Percentiles rank a stretch among this genome's conserved stretches.
phyloP scores from a whole-genome alignment of 2,329 filamentous ascomycete species.

The Hymenoscyphus infarciens region DNA sequence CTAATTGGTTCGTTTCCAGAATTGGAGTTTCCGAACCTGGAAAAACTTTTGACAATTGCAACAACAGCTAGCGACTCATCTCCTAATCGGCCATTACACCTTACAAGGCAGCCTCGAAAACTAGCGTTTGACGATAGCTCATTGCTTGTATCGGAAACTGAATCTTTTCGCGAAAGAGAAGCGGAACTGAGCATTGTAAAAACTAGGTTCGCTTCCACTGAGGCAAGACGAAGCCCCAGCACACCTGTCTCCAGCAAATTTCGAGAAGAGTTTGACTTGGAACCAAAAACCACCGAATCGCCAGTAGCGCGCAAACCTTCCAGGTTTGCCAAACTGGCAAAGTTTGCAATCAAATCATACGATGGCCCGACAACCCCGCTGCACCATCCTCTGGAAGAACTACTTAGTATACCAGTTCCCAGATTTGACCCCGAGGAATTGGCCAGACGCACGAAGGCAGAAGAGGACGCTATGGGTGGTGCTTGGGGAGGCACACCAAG shows the following conservation, averaged over 20 bases:
- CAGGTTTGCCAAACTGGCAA: slow-evolving; percentile 19
- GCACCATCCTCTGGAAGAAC: slow-evolving; percentile 17
- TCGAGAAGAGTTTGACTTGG: slow-evolving; percentile 31
- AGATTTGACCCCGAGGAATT: slow-evolving; percentile 15
- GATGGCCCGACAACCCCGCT: slow-evolving; percentile 21
- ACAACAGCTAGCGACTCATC: slow-evolving; percentile 19
- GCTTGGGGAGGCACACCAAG: slow-evolving; percentile 3
- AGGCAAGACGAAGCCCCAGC: slow-evolving; percentile 19
- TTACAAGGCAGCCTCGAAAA: slow-evolving; percentile 16
- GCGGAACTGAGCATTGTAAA: slow-evolving; percentile 27
- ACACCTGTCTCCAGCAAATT: slow-evolving; percentile 33
- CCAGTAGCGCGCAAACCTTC: slow-evolving; percentile 18
- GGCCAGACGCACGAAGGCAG: neutral
- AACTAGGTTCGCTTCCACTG: slow-evolving; percentile 26
- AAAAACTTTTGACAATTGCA: slow-evolving; percentile 1
- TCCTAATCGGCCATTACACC: slow-evolving; percentile 17
- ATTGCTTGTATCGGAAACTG: slow-evolving; percentile 29
- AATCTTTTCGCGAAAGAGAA: slow-evolving; percentile 30
- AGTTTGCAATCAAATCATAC: slow-evolving; percentile 17
- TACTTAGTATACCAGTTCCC: slow-evolving; percentile 24
- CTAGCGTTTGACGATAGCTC: slow-evolving; percentile 27
- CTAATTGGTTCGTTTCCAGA: neutral
- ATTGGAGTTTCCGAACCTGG: neutral
- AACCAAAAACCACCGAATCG: slow-evolving; percentile 5
- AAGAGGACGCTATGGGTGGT: slow-evolving; percentile 3